Evolutionary conservation across 768 basidiomycete species (phyloP), one percentile per base, ranked within the genome.

Genomic region (Pholiota conissans): DNA sequence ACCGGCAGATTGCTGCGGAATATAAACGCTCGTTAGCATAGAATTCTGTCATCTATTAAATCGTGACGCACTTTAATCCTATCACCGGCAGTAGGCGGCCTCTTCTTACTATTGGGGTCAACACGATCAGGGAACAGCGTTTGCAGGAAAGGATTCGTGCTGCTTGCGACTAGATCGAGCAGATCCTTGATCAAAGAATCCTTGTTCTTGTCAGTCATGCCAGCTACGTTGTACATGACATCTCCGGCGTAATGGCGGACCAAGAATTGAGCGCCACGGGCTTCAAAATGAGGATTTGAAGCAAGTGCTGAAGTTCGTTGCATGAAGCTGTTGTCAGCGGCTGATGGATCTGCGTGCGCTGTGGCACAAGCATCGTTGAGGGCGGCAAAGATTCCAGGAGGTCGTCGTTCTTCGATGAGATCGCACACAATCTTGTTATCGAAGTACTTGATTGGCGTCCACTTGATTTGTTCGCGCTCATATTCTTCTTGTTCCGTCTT

Each of bases 171-270:
- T 42, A 98, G 82, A 65, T 99, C 96, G 55, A 98, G 79, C 16
- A 98, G 76, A 69, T 98, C 97, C 71, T 98, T 98, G 73, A 95
- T 82, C 51, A 99, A 80, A 1, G 93, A 86, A 67, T 99, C 97
- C 81, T 99, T 99, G 80, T 99, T 99, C 83, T 99, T 99, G 75
- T 99, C 97, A 14, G 97, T 98, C 96, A 99, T 99, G 2, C 97
- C 97, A 6, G 90, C 71, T 11, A 98, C 87, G 61, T 95, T 97
- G 77, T 99, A 99, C 85, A 94, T 91, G 60, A 99, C 97, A 67
- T 98, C 97, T 64, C 97, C 97, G 18, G 97, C 97, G 68, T 98
- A 99, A 69, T 99, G 97, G 67, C 86, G 89, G 61, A 99, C 90
- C 51, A 99, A 73, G 77, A 98, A 99, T 69, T 99, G 95, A 13